phyloP scores from a whole-genome alignment of 495 filamentous ascomycete species.

The Penicillium nucicola region DNA sequence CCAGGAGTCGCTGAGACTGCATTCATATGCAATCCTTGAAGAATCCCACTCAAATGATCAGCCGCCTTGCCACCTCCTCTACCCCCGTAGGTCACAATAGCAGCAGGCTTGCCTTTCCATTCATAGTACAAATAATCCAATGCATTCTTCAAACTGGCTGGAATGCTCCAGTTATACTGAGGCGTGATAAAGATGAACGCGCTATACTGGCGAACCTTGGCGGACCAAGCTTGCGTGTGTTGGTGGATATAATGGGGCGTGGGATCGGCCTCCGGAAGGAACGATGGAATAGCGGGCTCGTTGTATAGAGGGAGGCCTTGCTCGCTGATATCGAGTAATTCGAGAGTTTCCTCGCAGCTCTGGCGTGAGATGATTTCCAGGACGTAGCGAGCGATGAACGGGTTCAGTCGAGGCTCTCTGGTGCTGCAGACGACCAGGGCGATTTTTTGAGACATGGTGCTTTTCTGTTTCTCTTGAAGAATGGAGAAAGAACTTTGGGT shows the following conservation, averaged over 20 bases:
- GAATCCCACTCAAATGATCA: slow-evolving; percentile 18
- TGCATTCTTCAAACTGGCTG: slow-evolving; percentile 59
- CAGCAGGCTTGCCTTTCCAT: slow-evolving; percentile 57
- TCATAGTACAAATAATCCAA: slow-evolving; percentile 60
- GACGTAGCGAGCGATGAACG: too few species aligned
- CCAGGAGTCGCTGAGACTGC: slow-evolving; percentile 21
- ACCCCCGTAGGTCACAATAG: slow-evolving; percentile 54
- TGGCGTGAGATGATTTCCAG: too few species aligned
- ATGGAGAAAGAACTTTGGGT: too few species aligned
- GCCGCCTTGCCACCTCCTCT: slow-evolving; percentile 43
- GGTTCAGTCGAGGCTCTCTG: too few species aligned
- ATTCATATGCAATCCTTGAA: slow-evolving; percentile 21
- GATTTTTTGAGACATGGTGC: too few species aligned
- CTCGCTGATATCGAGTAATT: slow-evolving; percentile 44
- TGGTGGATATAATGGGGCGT: slow-evolving; percentile 41
- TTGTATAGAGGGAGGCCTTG: slow-evolving; percentile 58
- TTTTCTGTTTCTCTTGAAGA: too few species aligned
- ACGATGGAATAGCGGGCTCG: slow-evolving; percentile 47
- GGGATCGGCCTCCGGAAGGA: slow-evolving; percentile 35
- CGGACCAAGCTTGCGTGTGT: slow-evolving; percentile 50
- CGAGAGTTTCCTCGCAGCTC: slow-evolving; percentile 1
- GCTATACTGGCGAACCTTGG: slow-evolving; percentile 40
- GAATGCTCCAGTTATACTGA: slow-evolving; percentile 53
- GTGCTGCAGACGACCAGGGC: too few species aligned
- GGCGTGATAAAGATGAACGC: slow-evolving; percentile 60